Conservation (phyloP, 352 stramenopile species). For the Pythium myriotylum region DNA sequence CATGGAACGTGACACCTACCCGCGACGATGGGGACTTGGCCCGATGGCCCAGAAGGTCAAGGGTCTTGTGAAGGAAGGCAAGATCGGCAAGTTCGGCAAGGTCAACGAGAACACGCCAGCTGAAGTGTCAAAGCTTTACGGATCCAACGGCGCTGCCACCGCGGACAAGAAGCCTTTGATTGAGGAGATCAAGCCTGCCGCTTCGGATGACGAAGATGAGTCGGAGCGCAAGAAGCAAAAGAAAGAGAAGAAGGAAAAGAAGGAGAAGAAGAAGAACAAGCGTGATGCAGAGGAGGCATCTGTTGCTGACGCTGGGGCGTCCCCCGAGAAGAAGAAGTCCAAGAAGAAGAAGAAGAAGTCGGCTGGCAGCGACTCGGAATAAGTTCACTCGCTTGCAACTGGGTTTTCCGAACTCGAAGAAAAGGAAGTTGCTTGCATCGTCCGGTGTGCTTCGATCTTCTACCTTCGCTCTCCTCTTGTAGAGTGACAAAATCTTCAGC, state of each 20-base stretch:
- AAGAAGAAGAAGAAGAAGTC: constrained; percentile 90
- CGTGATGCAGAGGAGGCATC: constrained; percentile 54
- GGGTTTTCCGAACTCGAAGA: neutral
- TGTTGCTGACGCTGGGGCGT: constrained; percentile 53
- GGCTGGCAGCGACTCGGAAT: constrained; percentile 74
- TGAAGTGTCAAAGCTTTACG: constrained; percentile 79
- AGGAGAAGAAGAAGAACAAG: constrained; percentile 84
- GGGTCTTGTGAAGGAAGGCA: constrained; percentile 94
- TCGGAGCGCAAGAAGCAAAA: constrained; percentile 53
- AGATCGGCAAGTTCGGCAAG: constrained; percentile 91
- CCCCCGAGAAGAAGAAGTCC: constrained; percentile 87
- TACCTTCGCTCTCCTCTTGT: neutral
- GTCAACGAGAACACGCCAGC: constrained; percentile 86
- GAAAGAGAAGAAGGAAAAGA: constrained; percentile 76
- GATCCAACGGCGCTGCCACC: constrained; percentile 37
- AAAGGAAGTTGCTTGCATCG: constrained; percentile 17
- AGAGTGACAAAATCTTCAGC: constrained; percentile 1
- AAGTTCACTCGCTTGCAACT: constrained; percentile 22
- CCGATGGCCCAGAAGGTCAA: constrained; percentile 99
- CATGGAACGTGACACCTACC: constrained; percentile 99
- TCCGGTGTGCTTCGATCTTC: constrained; percentile 2
- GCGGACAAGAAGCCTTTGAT: constrained; percentile 56
- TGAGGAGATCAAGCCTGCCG: constrained; percentile 49
- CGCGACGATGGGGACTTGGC: constrained; percentile 97
- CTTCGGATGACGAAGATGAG: constrained; percentile 40